Evolutionary conservation across 2,329 filamentous ascomycete species (phyloP).

Genomic region (Lachnellula occidentalis): DNA sequence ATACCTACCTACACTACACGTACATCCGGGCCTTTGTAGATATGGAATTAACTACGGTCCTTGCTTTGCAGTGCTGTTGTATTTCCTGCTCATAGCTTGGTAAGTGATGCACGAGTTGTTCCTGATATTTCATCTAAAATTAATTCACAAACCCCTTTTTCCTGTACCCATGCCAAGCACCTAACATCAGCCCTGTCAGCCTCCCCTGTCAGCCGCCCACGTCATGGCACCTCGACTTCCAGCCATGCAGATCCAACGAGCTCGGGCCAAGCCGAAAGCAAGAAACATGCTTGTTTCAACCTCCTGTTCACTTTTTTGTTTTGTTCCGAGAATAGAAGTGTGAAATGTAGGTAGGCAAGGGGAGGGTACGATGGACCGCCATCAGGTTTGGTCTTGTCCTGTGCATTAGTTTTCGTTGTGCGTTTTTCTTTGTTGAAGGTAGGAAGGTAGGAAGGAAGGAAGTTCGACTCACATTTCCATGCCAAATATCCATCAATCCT

Average conservation of each 20-base stretch:
- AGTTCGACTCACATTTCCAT: neutral
- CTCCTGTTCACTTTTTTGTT: neutral
- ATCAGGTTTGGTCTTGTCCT: neutral
- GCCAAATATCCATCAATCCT: neutral
- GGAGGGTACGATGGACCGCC: neutral
- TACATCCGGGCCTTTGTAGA: neutral
- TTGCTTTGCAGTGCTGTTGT: too few relatives aligned
- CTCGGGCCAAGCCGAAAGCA: constrained; percentile 6
- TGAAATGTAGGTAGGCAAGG: neutral
- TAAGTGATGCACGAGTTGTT: too few relatives aligned
- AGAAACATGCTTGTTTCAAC: constrained; percentile 3
- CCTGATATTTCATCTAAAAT: too few relatives aligned
- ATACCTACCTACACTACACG: neutral
- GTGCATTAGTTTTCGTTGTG: neutral
- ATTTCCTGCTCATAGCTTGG: too few relatives aligned
- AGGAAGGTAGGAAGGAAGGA: too few relatives aligned
- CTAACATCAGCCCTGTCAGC: neutral
- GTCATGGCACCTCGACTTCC: neutral
- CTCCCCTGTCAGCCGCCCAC: neutral
- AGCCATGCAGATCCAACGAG: constrained; percentile 5
- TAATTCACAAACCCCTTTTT: too few relatives aligned
- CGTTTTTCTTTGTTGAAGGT: neutral
- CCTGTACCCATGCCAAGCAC: too few relatives aligned
- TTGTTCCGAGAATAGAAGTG: neutral
- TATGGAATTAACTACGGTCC: too few relatives aligned